Evolutionary conservation across 768 basidiomycete species (phyloP).

Genomic region (Calocybe gangraenosa): DNA sequence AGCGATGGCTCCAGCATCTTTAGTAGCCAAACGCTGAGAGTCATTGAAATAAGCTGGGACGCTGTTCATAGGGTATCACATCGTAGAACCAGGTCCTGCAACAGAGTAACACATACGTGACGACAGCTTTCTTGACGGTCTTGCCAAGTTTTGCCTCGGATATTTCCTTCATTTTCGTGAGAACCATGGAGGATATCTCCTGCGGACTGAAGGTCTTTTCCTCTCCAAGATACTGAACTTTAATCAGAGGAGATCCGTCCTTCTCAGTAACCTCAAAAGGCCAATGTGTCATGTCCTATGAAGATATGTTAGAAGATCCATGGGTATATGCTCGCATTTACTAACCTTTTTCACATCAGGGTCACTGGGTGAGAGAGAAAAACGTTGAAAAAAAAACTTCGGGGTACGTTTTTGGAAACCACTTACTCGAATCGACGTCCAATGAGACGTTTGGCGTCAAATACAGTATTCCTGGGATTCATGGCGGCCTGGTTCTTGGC

Average conservation of each 20-base stretch:
- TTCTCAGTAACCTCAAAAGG: constrained; percentile 96
- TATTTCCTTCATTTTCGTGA: constrained; percentile 99
- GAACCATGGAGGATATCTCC: constrained; percentile 99
- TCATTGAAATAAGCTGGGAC: constrained; percentile 99
- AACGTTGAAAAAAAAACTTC: constrained; percentile 7
- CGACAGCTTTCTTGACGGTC: constrained; percentile 97
- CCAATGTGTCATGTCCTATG: constrained; percentile 93
- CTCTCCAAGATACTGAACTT: constrained; percentile 92
- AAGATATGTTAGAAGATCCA: constrained; percentile 9
- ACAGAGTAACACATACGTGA: constrained; percentile 65
- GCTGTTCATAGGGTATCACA: constrained; percentile 27
- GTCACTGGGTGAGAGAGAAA: constrained; percentile 46
- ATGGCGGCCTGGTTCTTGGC: constrained; percentile 99
- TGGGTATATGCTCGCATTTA: constrained; percentile 13
- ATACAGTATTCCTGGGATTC: constrained; percentile 99
- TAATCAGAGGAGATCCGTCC: constrained; percentile 95
- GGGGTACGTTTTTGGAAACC: constrained; percentile 2
- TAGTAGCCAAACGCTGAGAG: constrained; percentile 98
- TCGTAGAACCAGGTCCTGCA: neutral
- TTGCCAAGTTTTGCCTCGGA: constrained; percentile 99
- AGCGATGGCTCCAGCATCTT: constrained; percentile 97
- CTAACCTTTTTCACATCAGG: constrained; percentile 88
- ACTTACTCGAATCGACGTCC: constrained; percentile 93
- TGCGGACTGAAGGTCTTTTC: constrained; percentile 96
- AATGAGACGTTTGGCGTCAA: constrained; percentile 98